Evolutionary conservation across 352 stramenopile genomes (phyloP), one percentile per base, ranked within the genome.

Genomic region (Pythium plurisporium): DNA sequence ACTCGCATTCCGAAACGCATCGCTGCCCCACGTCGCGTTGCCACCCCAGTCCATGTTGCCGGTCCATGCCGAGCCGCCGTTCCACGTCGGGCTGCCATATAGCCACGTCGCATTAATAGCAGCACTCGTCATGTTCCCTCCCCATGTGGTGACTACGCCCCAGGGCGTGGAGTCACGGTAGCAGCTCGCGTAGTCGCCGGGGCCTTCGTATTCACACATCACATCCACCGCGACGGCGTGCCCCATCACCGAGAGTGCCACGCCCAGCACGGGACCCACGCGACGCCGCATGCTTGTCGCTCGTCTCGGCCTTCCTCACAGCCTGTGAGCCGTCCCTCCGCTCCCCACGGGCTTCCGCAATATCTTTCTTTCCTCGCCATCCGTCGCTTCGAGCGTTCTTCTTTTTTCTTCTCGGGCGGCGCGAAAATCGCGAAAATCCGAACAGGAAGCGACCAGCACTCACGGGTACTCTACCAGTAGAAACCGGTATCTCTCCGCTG

Each of bases 181-280:
- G 46, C 55, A 63, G 46, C 23, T 43, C 25, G 49, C 42, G 17
- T 49, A 65, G 31, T 59, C 49, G 14, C 22, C 26, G 3, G 19
- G 31, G 5, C 57, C 57, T 65, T 65, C 57, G 43, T 54, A 65
- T 11, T 38, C 40, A 25, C 57, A 65, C 41, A 40, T 36, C 6
- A 33, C 57, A 10, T 22, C 36, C 20, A 36, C 15, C 2, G 44
- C 38, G 27, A 49, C 20, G 36, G 3, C 15, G 36, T 30, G 8
- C 5, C 26, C 37, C 17, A 34, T 4, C n/a, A 31, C 2, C 3
- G 36, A 15, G 29, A 40, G 5, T 14, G 36, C 49, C 25, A 38
- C 23, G 25, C 17, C 12, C 30, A 9, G 19, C 29, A 10, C 27
- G 22, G 31, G n/a, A 17, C 42, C n/a, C 34, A 19, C 41, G 22